phyloP scores from a whole-genome alignment of 2,329 filamentous ascomycete species.

The Diaporthe nobilis region DNA sequence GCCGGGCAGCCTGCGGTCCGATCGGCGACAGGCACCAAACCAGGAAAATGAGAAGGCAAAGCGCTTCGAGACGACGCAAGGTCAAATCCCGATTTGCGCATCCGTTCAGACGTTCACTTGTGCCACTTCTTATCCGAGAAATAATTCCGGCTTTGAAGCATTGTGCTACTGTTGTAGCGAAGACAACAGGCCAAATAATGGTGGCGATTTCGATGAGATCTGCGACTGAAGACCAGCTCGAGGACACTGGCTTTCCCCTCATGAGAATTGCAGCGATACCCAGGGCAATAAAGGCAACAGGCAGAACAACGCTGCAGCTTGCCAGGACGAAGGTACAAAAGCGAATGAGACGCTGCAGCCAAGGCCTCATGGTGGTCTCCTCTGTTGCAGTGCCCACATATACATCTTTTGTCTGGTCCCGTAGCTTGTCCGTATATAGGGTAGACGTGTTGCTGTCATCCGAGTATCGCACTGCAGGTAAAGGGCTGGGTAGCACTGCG shows the following conservation, averaged over 20 bases:
- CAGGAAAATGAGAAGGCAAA: slow-evolving; percentile 38
- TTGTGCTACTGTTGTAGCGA: slow-evolving; percentile 44
- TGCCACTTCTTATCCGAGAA: slow-evolving; percentile 35
- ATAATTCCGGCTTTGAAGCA: slow-evolving; percentile 41
- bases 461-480: slow-evolving; percentile 12
- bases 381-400: background rate
- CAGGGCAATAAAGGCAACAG: slow-evolving; percentile 30
- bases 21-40: slow-evolving; percentile 43
- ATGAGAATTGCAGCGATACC: slow-evolving; percentile 6
- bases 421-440: background rate
- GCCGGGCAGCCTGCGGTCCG: slow-evolving; percentile 40
- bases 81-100: slow-evolving; percentile 36
- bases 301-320: slow-evolving; percentile 38
- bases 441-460: slow-evolving; percentile 25
- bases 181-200: slow-evolving; percentile 44
- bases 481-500: background rate
- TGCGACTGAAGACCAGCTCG: slow-evolving; percentile 21
- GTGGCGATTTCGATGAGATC: slow-evolving; percentile 43
- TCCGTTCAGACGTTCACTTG: slow-evolving; percentile 36
- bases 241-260: slow-evolving; percentile 28
- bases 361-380: background rate
- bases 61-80: slow-evolving; percentile 34
- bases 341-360: slow-evolving; percentile 26
- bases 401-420: slow-evolving; percentile 9
- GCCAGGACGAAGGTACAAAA: slow-evolving; percentile 37